These are phyloP conservation scores for Persicaria tinctoria DNA, from an alignment of 148 eudicot species.

Conservation along the genomic window DNA sequence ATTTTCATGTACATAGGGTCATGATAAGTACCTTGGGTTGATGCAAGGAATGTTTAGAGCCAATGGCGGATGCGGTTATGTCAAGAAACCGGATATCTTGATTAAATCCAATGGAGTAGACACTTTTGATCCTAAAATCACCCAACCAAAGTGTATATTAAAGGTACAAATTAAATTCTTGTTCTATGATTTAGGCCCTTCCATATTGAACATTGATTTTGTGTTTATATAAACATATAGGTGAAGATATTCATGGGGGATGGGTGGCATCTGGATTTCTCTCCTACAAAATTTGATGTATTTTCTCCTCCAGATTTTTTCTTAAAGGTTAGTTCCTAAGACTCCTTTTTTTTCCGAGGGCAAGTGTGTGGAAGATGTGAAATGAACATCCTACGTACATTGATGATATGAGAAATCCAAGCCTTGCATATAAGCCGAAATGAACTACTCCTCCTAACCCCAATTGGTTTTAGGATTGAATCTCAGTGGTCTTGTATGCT, in stretches of 20 bases:
- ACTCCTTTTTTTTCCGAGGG: too few relatives aligned
- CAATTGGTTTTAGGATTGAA: too few relatives aligned
- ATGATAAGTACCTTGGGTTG: slow-evolving; percentile 49
- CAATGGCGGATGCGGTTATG: slow-evolving; percentile 69
- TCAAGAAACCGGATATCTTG: slow-evolving; percentile 54
- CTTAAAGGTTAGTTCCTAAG: slow-evolving; percentile 29
- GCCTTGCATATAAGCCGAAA: too few relatives aligned
- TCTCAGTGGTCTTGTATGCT: too few relatives aligned
- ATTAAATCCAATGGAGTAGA: slow-evolving; percentile 19
- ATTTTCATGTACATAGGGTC: slow-evolving; percentile 26
- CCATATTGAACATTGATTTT: not conserved
- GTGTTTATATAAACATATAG: slow-evolving; percentile 17
- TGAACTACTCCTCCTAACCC: too few relatives aligned
- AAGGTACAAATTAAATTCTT: slow-evolving; percentile 29
- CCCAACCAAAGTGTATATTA: slow-evolving; percentile 26
- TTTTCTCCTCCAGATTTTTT: slow-evolving; percentile 71
- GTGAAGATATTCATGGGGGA: slow-evolving; percentile 57
- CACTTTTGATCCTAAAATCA: slow-evolving; percentile 26
- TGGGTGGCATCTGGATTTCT: slow-evolving; percentile 62
- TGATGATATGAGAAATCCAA: too few relatives aligned
- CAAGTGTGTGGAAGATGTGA: too few relatives aligned
- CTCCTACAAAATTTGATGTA: slow-evolving; percentile 31
- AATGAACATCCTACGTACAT: too few relatives aligned
- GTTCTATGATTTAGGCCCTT: not conserved
- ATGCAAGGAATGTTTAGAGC: slow-evolving; percentile 78